Conservation (phyloP, 2,329 filamentous ascomycete genomes). For the Pseudogymnoascus sp. region DNA sequence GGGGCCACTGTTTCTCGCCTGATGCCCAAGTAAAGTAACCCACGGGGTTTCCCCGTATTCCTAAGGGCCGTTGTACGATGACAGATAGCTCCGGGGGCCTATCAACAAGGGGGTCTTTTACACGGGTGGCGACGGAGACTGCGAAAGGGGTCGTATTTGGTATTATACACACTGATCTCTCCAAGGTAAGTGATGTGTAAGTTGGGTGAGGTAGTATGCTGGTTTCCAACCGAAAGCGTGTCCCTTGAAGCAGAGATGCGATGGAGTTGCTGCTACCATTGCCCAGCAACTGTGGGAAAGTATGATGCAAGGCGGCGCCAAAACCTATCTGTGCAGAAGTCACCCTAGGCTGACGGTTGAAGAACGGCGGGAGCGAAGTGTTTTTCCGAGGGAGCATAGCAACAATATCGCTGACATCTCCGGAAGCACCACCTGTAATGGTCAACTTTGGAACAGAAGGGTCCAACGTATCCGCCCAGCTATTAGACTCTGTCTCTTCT, state of each 20-base stretch:
- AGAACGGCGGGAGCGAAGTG: neutral
- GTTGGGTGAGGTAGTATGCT: neutral
- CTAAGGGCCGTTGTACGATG: neutral
- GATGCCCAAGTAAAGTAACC: neutral
- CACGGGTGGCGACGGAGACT: neutral
- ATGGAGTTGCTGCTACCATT: constrained; percentile 21
- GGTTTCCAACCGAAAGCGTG: neutral
- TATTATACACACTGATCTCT: neutral
- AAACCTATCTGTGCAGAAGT: neutral
- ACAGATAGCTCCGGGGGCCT: neutral
- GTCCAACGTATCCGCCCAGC: neutral
- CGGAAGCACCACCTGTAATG: constrained; percentile 11
- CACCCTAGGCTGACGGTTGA: neutral
- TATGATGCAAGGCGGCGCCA: constrained; percentile 5
- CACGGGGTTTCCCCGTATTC: neutral
- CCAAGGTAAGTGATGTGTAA: neutral
- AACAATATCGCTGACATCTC: neutral
- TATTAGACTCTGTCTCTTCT: neutral
- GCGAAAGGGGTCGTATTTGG: neutral
- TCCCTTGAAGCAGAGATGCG: constrained; percentile 9
- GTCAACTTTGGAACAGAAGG: constrained; percentile 7
- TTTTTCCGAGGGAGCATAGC: neutral
- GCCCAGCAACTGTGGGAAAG: constrained; percentile 26
- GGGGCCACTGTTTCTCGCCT: neutral
- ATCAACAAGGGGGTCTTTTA: neutral